Conservation (phyloP, 2,329 filamentous ascomycete genomes). For the Fusarium pseudonygamai region DNA sequence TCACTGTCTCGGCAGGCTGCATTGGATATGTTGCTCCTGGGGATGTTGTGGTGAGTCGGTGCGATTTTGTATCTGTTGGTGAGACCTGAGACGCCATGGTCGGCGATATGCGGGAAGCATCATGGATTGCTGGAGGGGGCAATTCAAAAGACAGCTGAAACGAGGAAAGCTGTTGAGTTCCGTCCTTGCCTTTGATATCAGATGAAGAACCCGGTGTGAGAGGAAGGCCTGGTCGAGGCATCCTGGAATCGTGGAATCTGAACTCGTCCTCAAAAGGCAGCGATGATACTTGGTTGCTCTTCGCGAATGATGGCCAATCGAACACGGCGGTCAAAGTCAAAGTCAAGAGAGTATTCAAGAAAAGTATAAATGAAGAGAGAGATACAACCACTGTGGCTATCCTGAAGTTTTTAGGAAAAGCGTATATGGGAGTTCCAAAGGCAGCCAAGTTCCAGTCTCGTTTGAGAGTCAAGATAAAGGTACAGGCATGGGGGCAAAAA, state of each 20-base stretch:
- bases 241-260: conserved; percentile 29
- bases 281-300: neutral
- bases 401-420: neutral
- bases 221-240: conserved; percentile 56
- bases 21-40: conserved; percentile 52
- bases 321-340: neutral
- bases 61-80: conserved; percentile 45
- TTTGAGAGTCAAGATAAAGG: neutral
- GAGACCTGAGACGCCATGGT: conserved; percentile 42
- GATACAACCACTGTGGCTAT: neutral
- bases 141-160: conserved; percentile 78
- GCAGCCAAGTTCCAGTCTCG: conserved; percentile 21
- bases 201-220: conserved; percentile 83
- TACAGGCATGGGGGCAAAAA: conserved; percentile 18
- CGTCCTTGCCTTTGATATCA: conserved; percentile 79
- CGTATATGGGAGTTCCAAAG: conserved; percentile 4
- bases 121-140: conserved; percentile 76
- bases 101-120: conserved; percentile 58
- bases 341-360: neutral
- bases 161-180: conserved; percentile 65
- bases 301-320: neutral
- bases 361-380: neutral
- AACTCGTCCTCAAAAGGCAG: neutral
- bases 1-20: conserved; percentile 62
- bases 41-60: conserved; percentile 41